Evolutionary conservation across 345 rosid genomes (phyloP).

Genomic region (Heritiera littoralis): DNA sequence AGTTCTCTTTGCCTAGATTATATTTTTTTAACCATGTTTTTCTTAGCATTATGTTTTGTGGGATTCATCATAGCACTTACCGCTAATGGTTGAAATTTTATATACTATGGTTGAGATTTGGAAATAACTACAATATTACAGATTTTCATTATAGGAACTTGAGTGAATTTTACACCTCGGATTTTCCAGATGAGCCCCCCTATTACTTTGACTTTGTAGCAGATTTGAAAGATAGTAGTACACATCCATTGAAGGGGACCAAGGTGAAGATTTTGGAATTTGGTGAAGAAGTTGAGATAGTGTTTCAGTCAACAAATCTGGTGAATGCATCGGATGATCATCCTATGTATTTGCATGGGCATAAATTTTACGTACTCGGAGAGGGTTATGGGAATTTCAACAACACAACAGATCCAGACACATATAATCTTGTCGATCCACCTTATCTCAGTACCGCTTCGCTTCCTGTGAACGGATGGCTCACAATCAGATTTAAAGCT

Average conservation of each 20-base stretch:
- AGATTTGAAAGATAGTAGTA: background rate
- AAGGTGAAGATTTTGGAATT: conserved; percentile 28
- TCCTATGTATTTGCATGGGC: conserved; percentile 44
- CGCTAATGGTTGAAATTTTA: background rate
- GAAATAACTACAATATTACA: conserved; percentile 6
- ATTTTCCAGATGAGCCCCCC: conserved; percentile 25
- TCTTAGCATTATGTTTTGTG: background rate
- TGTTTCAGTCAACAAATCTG: conserved; percentile 33
- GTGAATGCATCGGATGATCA: conserved; percentile 34
- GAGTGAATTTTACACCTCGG: conserved; percentile 17
- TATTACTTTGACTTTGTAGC: conserved; percentile 21
- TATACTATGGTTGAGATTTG: background rate
- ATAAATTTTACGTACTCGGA: conserved; percentile 34
- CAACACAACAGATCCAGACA: conserved; percentile 14
- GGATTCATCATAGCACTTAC: background rate
- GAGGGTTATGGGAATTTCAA: conserved; percentile 34
- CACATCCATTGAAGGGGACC: conserved; percentile 21
- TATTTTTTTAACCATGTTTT: background rate
- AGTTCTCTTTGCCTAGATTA: background rate
- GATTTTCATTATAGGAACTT: conserved; percentile 17
- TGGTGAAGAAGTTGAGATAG: conserved; percentile 28
- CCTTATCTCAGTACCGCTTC: conserved; percentile 24
- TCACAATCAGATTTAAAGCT: conserved; percentile 31
- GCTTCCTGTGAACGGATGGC: conserved; percentile 34
- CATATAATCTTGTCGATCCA: conserved; percentile 35